phyloP scores from a whole-genome alignment of 768 basidiomycete species.

The Kondoa malvinella region DNA sequence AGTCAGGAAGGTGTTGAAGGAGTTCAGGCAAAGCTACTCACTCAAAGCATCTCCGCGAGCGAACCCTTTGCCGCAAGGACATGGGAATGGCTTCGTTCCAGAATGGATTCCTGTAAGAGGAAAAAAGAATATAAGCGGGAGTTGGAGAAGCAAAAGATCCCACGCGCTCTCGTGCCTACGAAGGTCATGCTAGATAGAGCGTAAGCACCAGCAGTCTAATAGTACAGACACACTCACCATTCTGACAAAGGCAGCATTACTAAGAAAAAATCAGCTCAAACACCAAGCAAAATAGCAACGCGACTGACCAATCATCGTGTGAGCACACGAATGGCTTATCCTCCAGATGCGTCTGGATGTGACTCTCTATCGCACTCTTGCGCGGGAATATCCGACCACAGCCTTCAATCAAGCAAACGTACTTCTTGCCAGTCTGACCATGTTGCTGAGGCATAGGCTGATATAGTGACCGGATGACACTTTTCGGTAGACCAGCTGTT shows the following conservation, averaged over 20 bases:
- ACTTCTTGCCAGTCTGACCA: slow-evolving; percentile 19
- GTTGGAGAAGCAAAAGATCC: no score
- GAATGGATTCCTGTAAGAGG: no score
- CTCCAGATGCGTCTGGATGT: slow-evolving; percentile 37
- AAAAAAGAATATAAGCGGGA: no score
- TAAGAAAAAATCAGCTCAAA: slow-evolving; percentile 22
- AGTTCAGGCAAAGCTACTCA: no score
- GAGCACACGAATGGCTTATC: slow-evolving; percentile 36
- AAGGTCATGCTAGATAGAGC: slow-evolving; percentile 32
- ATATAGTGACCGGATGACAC: slow-evolving; percentile 31
- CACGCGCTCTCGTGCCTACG: slow-evolving; percentile 34
- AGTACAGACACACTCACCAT: no score
- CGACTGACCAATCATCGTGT: slow-evolving; percentile 33
- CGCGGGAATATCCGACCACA: slow-evolving; percentile 28
- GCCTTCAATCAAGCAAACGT: slow-evolving; percentile 28
- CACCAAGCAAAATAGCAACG: slow-evolving; percentile 28
- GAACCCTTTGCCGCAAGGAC: slow-evolving; percentile 36
- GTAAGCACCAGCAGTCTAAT: neutral
- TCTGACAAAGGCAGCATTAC: slow-evolving; percentile 35
- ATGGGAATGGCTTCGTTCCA: slow-evolving; percentile 35
- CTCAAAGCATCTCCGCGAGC: slow-evolving; percentile 36
- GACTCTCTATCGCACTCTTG: slow-evolving; percentile 33
- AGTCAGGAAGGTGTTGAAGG: no score
- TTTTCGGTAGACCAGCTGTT: slow-evolving; percentile 24
- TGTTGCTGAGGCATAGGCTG: slow-evolving; percentile 18